Base-by-base conservation (phyloP, 768 basidiomycete species). In the Podaxis rugospora region DNA sequence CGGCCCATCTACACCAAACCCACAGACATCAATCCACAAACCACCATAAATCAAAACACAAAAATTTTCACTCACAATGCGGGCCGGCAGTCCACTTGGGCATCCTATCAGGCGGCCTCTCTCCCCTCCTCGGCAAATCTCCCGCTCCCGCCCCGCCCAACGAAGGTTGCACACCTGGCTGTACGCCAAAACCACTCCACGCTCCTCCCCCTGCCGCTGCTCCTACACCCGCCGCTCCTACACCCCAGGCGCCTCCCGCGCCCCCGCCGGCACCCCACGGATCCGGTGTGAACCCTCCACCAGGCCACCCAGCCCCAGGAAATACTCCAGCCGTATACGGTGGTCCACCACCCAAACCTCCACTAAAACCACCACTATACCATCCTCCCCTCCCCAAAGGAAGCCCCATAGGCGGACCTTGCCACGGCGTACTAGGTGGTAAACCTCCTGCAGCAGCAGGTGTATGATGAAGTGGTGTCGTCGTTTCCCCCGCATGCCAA, bases 1-100 rank as follows among this genome's bases (percentile, higher is more conserved):
- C 1, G 90, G 89, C 0, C 88, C 62, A 54, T 66, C 65, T 66
- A 42, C 2, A 49, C 16, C 13, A 51, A 21, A 32, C 28, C 7
- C 18, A 32, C 14, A 14, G 21, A 35, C 16, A 44, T 37, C 4
- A 21, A 25, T 14, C 18, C 40, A 23, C 14, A 21, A 14, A 5
- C 6, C 4, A 42, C 28, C 16, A 23, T 16, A 23, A 21, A 25
- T 32, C 10, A 28, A n/a, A 37, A 21, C 4, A 27, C 5, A 27
- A 5, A 5, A 23, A 42, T 42, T 4, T 42, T 4, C n/a, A 61
- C 63, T 51, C 23, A 64, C 63, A 64, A 53, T 64, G 53, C 4
- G 23, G n/a, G 5, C 63, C 63, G 39, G 46, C 32, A 28, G 42
- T 56, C 46, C 60, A 65, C 36, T 46, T 37, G 4, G 52, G 46